These are phyloP conservation scores for Dictyophora rubrovolvata DNA, from an alignment of 768 basidiomycete species.

Conservation along the genomic window DNA sequence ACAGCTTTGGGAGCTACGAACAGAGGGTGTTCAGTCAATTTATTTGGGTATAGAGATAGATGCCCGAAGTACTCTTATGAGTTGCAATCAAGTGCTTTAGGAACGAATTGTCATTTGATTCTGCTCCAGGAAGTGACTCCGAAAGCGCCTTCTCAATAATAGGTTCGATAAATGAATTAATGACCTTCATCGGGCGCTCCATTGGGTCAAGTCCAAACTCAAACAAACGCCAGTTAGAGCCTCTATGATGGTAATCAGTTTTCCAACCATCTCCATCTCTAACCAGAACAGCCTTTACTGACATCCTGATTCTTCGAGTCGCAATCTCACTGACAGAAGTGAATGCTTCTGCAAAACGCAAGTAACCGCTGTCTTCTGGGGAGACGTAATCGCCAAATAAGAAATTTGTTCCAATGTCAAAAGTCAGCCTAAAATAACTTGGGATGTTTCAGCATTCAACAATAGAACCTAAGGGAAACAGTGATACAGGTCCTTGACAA, in stretches of 20 bases:
- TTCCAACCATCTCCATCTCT: neutral
- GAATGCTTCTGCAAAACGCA: constrained; percentile 11
- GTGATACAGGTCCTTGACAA: neutral
- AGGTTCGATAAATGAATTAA: constrained; percentile 14
- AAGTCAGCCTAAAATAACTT: constrained; percentile 16
- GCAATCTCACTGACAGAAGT: constrained; percentile 5
- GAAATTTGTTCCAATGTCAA: constrained; percentile 19
- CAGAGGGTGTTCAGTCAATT: neutral
- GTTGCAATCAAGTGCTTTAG: constrained; percentile 15
- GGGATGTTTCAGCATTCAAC: constrained; percentile 5
- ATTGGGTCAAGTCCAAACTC: constrained; percentile 15
- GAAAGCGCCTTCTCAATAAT: constrained; percentile 13
- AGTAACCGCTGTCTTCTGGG: neutral
- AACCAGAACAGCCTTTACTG: neutral
- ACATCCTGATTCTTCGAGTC: constrained; percentile 12
- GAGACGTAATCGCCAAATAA: constrained; percentile 15
- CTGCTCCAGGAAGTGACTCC: neutral
- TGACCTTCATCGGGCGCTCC: constrained; percentile 10
- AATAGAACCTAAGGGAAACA: neutral
- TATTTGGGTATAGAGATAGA: neutral
- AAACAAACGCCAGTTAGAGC: constrained; percentile 17
- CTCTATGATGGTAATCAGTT: neutral
- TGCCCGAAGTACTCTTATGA: constrained; percentile 10
- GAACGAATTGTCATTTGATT: constrained; percentile 11
- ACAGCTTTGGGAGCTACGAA: constrained; percentile 20